Evolutionary conservation across 192 early-diverging fungal species (phyloP), one percentile per base, ranked within the genome.

Genomic region (Coemansia sp.): DNA sequence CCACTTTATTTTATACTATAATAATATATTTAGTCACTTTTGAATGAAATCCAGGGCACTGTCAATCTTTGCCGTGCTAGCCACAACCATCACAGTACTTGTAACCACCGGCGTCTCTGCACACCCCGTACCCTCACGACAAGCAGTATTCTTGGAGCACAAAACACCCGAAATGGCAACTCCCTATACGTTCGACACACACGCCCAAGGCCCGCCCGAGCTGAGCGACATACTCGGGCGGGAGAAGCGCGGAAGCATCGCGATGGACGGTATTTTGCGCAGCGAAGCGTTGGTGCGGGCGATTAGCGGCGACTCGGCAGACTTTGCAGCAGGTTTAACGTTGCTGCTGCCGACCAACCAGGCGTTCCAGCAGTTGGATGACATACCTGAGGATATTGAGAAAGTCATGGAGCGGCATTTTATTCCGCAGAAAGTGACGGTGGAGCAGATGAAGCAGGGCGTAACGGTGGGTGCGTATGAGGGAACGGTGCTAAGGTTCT

Each of bases 321-420:
- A 74, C 65, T 81, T 81, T 63, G 37, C 21, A 19, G 19, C 52
- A 1, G 72, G 78, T 8, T 62, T 81, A 20, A 81, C 78, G 6
- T 59, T 81, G 34, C 62, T 81, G 23, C 36, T 81, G 62, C 78
- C 78, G 6, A 81, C 78, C 8, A 81, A 81, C 69, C 50, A 69
- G 21, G 78, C 78, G 4, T 81, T 81, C 52, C 61, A 54, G 57
- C 58, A 46, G 12, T 58, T 71, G 20, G 65, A 52, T 36, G 36
- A 60, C 31, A 53, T 71, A 2, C 78, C 78, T 0, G 71, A 71
- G 12, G 69, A 74, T 42, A 26, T 81, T 37, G 78, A 74, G 23
- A 48, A 60, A 42, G 69, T 68, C 10, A 71, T 81, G 72, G 57
- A 63, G 56, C 65, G 66, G 44, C 78, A 81, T 38, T 74, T 81